phyloP scores from a whole-genome alignment of 768 basidiomycete genomes.

The Cystoderma amianthinum region DNA sequence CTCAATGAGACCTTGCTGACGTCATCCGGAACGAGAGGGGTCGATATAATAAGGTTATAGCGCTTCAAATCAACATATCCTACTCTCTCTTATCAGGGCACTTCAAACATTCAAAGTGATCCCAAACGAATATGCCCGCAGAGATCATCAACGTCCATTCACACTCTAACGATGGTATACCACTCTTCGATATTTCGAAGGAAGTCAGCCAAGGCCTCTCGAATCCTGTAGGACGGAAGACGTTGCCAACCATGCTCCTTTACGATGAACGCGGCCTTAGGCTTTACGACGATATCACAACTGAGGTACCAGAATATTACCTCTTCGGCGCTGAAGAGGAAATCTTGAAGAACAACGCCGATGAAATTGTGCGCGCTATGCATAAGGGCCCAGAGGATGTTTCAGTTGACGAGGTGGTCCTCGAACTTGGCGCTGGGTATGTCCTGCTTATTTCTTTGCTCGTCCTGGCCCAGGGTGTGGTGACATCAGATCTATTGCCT shows the following conservation, averaged over 20 bases:
- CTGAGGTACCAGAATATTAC: constrained; percentile 78
- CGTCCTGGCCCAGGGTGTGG: not conserved
- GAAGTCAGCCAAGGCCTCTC: constrained; percentile 51
- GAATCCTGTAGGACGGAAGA: constrained; percentile 46
- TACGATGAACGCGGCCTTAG: constrained; percentile 84
- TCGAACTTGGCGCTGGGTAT: constrained; percentile 94
- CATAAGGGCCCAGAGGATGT: constrained; percentile 32
- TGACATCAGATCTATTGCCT: not conserved
- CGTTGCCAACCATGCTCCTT: constrained; percentile 75
- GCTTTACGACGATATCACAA: constrained; percentile 84
- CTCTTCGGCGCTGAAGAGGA: constrained; percentile 84
- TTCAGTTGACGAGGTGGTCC: constrained; percentile 46
- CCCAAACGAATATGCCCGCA: constrained; percentile 27
- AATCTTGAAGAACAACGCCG: constrained; percentile 65
- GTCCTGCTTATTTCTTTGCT: constrained; percentile 18
- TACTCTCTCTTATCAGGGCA: too few species aligned
- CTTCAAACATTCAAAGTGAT: too few species aligned
- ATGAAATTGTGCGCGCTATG: constrained; percentile 74
- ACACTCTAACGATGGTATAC: constrained; percentile 20
- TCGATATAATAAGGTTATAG: too few species aligned
- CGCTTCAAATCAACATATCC: too few species aligned
- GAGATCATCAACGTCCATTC: constrained; percentile 47
- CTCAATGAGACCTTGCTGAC: too few species aligned
- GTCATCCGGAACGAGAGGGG: too few species aligned
- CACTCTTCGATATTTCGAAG: constrained; percentile 28